Conservation (phyloP, 106 monocot species). For the Posidonia australis region DNA sequence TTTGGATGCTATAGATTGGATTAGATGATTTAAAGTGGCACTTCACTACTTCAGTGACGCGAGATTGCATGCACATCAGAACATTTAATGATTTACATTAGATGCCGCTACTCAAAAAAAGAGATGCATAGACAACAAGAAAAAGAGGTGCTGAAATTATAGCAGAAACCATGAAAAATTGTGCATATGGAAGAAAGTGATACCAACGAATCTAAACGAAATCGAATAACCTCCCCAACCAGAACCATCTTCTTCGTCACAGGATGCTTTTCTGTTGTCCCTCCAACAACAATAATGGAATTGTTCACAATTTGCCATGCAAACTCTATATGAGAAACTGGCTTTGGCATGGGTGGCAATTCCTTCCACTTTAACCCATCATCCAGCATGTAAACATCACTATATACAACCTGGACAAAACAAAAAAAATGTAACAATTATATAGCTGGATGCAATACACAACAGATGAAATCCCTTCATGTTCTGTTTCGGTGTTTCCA, state of each 20-base stretch:
- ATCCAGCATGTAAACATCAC: constrained; percentile 80
- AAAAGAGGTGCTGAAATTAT: neutral
- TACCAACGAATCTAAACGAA: constrained; percentile 12
- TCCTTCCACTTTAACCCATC: constrained; percentile 61
- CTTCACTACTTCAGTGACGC: too few species aligned
- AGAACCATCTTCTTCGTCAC: constrained; percentile 86
- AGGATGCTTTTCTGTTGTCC: constrained; percentile 91
- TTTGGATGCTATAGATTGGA: too few species aligned
- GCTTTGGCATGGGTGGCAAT: constrained; percentile 86
- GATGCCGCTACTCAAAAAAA: too few species aligned
- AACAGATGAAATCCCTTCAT: too few species aligned
- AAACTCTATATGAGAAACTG: constrained; percentile 90
- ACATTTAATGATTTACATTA: too few species aligned
- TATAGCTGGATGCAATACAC: too few species aligned
- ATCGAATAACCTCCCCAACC: constrained; percentile 78
- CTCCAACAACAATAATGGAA: constrained; percentile 80
- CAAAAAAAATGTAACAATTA: neutral
- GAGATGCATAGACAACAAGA: too few species aligned
- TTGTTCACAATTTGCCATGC: constrained; percentile 90
- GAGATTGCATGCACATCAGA: too few species aligned
- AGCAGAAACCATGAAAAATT: neutral
- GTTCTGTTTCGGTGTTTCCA: too few species aligned
- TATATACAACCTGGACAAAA: constrained; percentile 52
- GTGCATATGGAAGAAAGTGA: neutral
- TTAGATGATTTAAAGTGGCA: too few species aligned